Percentiles rank a stretch among this genome's conserved stretches.
These are phyloP conservation scores for Calonectria pteridis DNA, from an alignment of 2,329 filamentous ascomycete species.

Conservation along the genomic window DNA sequence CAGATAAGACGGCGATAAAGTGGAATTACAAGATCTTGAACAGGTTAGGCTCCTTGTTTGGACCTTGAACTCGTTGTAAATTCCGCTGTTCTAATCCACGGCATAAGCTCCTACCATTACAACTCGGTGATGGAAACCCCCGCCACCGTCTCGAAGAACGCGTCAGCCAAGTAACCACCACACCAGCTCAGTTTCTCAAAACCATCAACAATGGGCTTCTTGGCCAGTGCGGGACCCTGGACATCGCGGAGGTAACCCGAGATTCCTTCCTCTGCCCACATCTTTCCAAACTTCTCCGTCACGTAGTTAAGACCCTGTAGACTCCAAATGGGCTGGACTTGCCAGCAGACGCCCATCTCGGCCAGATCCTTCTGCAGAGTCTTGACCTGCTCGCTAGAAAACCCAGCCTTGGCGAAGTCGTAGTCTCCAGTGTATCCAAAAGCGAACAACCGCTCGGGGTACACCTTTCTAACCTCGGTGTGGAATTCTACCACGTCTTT, in stretches of 20 bases:
- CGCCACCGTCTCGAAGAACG: conserved; percentile 49
- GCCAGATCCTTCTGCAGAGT: conserved; percentile 49
- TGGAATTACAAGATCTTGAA: not conserved
- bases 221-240: conserved; percentile 42
- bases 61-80: not conserved
- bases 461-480: conserved; percentile 48
- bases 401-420: conserved; percentile 51
- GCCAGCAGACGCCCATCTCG: conserved; percentile 54
- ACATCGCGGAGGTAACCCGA: conserved; percentile 47
- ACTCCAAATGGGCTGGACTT: conserved; percentile 56
- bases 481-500: conserved; percentile 53
- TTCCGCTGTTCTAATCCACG: not conserved
- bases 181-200: conserved; percentile 52
- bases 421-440: conserved; percentile 55
- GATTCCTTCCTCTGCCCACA: conserved; percentile 52
- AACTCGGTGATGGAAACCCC: conserved; percentile 38
- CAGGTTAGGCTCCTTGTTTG: not conserved
- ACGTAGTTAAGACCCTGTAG: conserved; percentile 49
- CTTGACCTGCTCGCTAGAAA: conserved; percentile 47
- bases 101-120: not conserved
- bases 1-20: not conserved
- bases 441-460: conserved; percentile 52
- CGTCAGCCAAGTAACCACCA: conserved; percentile 52
- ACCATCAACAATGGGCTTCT: conserved; percentile 47
- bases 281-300: conserved; percentile 49